Evolutionary conservation across 805 yeast genomes (phyloP).

Genomic region (Wickerhamiella vanderwaltii): DNA sequence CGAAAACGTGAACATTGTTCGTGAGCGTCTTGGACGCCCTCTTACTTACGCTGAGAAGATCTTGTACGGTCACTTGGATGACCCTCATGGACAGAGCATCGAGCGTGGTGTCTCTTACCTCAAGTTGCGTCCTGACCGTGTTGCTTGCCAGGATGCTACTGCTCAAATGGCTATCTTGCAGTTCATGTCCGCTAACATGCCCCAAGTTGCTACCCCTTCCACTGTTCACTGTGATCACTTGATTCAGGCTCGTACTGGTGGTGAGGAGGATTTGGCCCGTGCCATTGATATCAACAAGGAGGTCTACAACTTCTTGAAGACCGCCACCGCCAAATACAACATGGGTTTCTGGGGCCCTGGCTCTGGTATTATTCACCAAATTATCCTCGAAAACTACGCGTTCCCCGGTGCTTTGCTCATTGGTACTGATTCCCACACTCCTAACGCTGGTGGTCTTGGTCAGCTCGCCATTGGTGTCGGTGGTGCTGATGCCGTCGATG

Average conservation of each 20-base stretch:
- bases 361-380: constrained; percentile 96
- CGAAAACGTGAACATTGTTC: constrained; percentile 78
- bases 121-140: constrained; percentile 94
- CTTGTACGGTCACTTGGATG: constrained; percentile 85
- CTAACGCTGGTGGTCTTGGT: constrained; percentile 97
- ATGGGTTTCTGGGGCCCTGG: constrained; percentile 99
- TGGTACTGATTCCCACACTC: constrained; percentile 97
- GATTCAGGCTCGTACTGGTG: constrained; percentile 92
- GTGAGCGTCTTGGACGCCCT: constrained; percentile 72
- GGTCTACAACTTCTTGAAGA: constrained; percentile 80
- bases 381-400: constrained; percentile 89
- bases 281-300: constrained; percentile 86
- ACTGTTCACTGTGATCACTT: constrained; percentile 97
- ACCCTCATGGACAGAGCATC: constrained; percentile 78
- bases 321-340: constrained; percentile 89
- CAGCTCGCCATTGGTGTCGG: constrained; percentile 98
- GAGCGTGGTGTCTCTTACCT: constrained; percentile 82
- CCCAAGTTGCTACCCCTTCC: constrained; percentile 84
- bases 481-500: constrained; percentile 99
- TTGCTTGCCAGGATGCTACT: constrained; percentile 98
- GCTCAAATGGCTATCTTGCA: constrained; percentile 97
- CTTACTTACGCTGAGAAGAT: constrained; percentile 93
- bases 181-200: constrained; percentile 91
- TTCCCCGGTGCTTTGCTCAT: constrained; percentile 94
- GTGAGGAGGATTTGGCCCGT: constrained; percentile 68